phyloP scores from a whole-genome alignment of 1,284 basidiomycete species.

The Cryptococcus maquisensis region DNA sequence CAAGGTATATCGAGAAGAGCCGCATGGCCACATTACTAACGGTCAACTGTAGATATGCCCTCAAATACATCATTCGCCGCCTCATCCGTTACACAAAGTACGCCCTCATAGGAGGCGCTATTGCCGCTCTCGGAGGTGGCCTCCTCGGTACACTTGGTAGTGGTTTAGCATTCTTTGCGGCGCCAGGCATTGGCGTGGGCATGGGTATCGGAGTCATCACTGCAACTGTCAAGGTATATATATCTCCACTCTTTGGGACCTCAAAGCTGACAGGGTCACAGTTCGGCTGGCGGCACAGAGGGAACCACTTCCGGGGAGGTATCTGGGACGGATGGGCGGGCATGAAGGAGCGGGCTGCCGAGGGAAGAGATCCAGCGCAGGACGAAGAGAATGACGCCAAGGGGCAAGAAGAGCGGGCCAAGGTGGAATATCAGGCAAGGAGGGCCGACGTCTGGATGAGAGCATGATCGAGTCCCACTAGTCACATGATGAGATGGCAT shows the following conservation, averaged over 20 bases:
- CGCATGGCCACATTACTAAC: background rate
- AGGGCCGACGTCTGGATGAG: conserved; percentile 31
- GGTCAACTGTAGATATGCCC: conserved; percentile 35
- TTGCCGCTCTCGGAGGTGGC: conserved; percentile 40
- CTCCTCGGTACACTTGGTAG: conserved; percentile 41
- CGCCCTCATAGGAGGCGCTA: conserved; percentile 38
- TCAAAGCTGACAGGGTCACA: conserved; percentile 5
- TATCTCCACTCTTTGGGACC: background rate
- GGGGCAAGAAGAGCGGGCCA: conserved; percentile 9
- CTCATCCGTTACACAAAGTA: conserved; percentile 48
- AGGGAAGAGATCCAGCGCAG: conserved; percentile 31
- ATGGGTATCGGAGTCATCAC: conserved; percentile 42
- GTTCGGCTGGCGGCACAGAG: conserved; percentile 46
- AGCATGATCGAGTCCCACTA: conserved; percentile 1
- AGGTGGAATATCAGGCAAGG: conserved; percentile 18
- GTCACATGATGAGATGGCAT: too few species aligned
- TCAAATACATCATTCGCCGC: conserved; percentile 45
- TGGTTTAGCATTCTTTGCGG: conserved; percentile 45
- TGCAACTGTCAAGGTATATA: conserved; percentile 38
- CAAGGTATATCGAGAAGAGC: conserved; percentile 25
- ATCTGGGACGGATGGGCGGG: conserved; percentile 27
- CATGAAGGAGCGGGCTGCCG: conserved; percentile 29
- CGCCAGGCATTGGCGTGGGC: conserved; percentile 37
- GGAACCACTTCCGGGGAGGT: conserved; percentile 34
- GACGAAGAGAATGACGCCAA: conserved; percentile 38